These are phyloP conservation scores for Hypericum perforatum DNA, from an alignment of 345 rosid species.

Conservation along the genomic window DNA sequence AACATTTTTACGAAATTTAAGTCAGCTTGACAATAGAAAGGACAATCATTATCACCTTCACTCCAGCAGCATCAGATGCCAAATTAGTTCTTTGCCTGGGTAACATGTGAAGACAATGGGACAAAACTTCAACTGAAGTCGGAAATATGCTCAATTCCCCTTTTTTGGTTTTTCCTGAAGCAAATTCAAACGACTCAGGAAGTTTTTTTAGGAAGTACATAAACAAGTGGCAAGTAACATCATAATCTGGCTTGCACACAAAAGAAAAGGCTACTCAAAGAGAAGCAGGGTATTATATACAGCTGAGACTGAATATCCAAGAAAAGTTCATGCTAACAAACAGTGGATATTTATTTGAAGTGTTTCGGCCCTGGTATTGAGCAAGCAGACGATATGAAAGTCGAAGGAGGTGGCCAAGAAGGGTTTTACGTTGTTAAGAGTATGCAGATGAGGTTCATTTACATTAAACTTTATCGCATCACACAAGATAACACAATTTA, in stretches of 20 bases:
- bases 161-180: conserved; percentile 74
- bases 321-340: no score
- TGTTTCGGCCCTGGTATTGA: no score
- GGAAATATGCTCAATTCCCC: conserved; percentile 95
- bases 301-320: no score
- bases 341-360: no score
- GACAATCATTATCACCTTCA: conserved; percentile 31
- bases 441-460: no score
- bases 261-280: no score
- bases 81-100: conserved; percentile 60
- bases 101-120: conserved; percentile 97
- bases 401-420: no score
- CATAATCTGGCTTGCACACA: not conserved
- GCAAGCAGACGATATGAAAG: no score
- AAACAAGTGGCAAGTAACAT: not conserved
- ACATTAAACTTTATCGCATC: not conserved
- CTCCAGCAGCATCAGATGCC: conserved; percentile 30
- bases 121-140: conserved; percentile 41
- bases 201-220: not conserved
- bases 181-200: not conserved
- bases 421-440: no score
- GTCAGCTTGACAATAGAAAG: not conserved
- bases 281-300: no score
- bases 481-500: not conserved
- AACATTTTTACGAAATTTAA: not conserved